Evolutionary conservation across 768 basidiomycete species (phyloP).

Genomic region (Nidularia sp.): DNA sequence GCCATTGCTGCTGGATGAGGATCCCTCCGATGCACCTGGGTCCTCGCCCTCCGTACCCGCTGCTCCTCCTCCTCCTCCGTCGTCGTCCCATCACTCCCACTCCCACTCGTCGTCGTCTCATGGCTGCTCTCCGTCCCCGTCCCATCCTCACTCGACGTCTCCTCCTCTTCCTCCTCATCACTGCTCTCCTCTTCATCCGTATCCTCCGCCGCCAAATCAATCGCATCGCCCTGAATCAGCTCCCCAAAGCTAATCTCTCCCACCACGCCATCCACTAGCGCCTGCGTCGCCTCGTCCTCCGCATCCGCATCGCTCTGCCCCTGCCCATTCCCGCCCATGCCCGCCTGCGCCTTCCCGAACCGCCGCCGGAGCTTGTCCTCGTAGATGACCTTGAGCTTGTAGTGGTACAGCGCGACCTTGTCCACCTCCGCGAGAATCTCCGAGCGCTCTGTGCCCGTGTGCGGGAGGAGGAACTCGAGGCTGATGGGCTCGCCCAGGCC

Average conservation of each 20-base stretch:
- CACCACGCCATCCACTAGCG: slow-evolving; percentile 77
- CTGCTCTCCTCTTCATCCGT: slow-evolving; percentile 41
- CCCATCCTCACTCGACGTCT: slow-evolving; percentile 16
- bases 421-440: slow-evolving; percentile 85
- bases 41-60: neutral
- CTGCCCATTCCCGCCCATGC: slow-evolving; percentile 15
- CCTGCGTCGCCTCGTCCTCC: slow-evolving; percentile 81
- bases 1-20: slow-evolving; percentile 2
- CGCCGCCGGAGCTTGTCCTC: slow-evolving; percentile 89
- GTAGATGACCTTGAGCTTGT: slow-evolving; percentile 88
- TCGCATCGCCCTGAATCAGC: slow-evolving; percentile 70
- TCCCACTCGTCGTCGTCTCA: neutral
- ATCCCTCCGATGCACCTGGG: slow-evolving; percentile 3
- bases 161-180: slow-evolving; percentile 38
- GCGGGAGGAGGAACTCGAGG: slow-evolving; percentile 88
- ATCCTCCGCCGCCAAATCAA: slow-evolving; percentile 78
- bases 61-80: slow-evolving; percentile 24
- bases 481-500: slow-evolving; percentile 75
- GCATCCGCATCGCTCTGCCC: slow-evolving; percentile 52
- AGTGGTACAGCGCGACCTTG: slow-evolving; percentile 86
- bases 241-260: slow-evolving; percentile 81
- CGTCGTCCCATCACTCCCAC: slow-evolving; percentile 10
- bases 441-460: slow-evolving; percentile 70
- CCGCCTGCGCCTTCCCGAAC: slow-evolving; percentile 56
- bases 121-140: slow-evolving; percentile 22